Percentiles rank a stretch among this genome's conserved stretches.
Evolutionary conservation across 1,139 yeast genomes (phyloP).

Genomic region (Candida smagusa): DNA sequence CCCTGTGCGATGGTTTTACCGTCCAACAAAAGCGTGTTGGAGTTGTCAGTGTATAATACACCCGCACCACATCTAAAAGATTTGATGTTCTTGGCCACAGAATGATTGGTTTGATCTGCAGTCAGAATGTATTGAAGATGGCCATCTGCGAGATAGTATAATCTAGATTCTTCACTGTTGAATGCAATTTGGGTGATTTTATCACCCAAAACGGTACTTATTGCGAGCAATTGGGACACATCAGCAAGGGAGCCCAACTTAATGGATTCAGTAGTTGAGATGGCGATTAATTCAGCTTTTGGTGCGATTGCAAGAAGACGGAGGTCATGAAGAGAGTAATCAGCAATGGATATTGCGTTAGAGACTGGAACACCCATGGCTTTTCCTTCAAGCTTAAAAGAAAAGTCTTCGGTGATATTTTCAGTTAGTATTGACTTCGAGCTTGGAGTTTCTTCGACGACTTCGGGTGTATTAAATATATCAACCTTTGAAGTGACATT

Average conservation of each 20-base stretch:
- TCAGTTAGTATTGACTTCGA: slow-evolving; percentile 18
- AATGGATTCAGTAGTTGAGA: slow-evolving; percentile 26
- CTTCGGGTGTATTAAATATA: too few relatives aligned
- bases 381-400: slow-evolving; percentile 29
- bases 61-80: slow-evolving; percentile 1
- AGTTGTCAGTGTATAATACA: too few relatives aligned
- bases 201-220: slow-evolving; percentile 4
- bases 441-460: background rate
- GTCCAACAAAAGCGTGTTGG: background rate
- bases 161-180: slow-evolving; percentile 19
- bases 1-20: background rate
- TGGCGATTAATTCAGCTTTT: slow-evolving; percentile 23
- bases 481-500: too few relatives aligned
- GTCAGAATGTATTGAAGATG: slow-evolving; percentile 6
- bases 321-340: slow-evolving; percentile 15
- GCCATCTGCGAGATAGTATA: slow-evolving; percentile 21
- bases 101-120: slow-evolving; percentile 5
- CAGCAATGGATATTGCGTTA: slow-evolving; percentile 24
- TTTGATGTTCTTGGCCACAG: slow-evolving; percentile 2
- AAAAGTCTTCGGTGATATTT: slow-evolving; percentile 35
- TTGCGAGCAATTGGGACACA: slow-evolving; percentile 1
- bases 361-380: slow-evolving; percentile 27
- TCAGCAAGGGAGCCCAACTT: slow-evolving; percentile 16
- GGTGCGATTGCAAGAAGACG: slow-evolving; percentile 31
- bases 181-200: slow-evolving; percentile 25